Percentiles rank a stretch among this genome's conserved stretches.
Conservation (phyloP, 108 stramenopile genomes). For the Bacterosira constricta region DNA sequence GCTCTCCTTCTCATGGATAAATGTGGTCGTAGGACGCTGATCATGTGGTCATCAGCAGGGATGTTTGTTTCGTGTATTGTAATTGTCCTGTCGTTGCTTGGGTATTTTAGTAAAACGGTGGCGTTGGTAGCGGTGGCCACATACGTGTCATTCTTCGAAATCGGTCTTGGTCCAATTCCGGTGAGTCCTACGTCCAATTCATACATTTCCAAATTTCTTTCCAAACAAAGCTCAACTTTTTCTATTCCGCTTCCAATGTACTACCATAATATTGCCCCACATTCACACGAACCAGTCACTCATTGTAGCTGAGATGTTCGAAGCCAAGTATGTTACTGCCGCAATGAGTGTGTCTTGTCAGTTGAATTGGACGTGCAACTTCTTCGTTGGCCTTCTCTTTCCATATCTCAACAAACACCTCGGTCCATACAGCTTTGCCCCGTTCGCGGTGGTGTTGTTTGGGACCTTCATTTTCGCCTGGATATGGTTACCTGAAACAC, state of each 20-base stretch:
- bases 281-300: conserved; percentile 47
- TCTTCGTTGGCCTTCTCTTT: conserved; percentile 85
- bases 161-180: conserved; percentile 96
- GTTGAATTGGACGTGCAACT: conserved; percentile 93
- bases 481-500: conserved; percentile 79
- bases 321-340: conserved; percentile 86
- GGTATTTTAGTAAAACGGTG: conserved; percentile 61
- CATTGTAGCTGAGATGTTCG: conserved; percentile 91
- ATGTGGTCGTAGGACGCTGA: conserved; percentile 76
- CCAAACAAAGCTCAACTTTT: too few species aligned
- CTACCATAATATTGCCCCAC: background rate
- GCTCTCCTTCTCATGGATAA: conserved; percentile 92
- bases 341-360: conserved; percentile 79
- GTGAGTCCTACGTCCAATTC: conserved; percentile 11
- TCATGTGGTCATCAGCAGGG: conserved; percentile 84
- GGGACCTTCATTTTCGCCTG: conserved; percentile 37
- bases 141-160: conserved; percentile 93
- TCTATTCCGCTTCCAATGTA: too few species aligned
- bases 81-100: conserved; percentile 65
- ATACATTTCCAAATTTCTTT: conserved; percentile 24
- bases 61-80: conserved; percentile 75
- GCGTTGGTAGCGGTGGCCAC: conserved; percentile 84
- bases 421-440: conserved; percentile 77
- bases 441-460: conserved; percentile 77
- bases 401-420: conserved; percentile 76